These are phyloP conservation scores for Saturnispora kantuleensis DNA, from an alignment of 805 yeast genomes.

Conservation along the genomic window DNA sequence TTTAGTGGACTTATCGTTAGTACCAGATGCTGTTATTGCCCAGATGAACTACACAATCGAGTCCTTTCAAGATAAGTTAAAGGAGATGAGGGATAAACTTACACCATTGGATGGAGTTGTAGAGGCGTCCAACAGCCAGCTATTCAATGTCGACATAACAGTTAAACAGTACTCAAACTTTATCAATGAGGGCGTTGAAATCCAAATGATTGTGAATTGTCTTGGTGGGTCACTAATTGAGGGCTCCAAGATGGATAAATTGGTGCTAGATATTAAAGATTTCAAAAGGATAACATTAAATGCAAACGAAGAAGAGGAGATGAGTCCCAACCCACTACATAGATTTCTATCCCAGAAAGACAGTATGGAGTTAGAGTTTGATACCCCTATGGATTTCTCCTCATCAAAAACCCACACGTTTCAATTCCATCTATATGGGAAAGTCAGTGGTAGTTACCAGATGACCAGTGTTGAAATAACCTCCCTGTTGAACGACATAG, in stretches of 20 bases:
- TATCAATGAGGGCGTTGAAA: conserved; percentile 9
- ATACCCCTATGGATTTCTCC: too few species aligned
- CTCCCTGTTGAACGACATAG: too few species aligned
- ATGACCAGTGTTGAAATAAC: too few species aligned
- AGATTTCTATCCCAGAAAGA: too few species aligned
- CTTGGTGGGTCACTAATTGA: conserved; percentile 18
- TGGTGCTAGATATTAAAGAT: conserved; percentile 17
- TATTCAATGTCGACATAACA: conserved; percentile 4
- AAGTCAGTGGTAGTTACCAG: too few species aligned
- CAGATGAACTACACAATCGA: background rate
- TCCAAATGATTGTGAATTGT: conserved; percentile 27
- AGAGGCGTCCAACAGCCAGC: background rate
- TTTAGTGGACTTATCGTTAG: conserved; percentile 24
- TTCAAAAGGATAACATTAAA: conserved; percentile 2
- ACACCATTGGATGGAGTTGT: conserved; percentile 6
- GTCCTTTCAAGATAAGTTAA: too few species aligned
- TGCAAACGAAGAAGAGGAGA: background rate
- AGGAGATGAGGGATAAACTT: background rate
- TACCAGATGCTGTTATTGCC: background rate
- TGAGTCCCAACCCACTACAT: background rate
- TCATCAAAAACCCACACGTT: too few species aligned
- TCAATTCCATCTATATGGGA: too few species aligned
- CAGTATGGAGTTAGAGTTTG: too few species aligned
- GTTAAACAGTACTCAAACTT: conserved; percentile 5
- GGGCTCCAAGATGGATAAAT: conserved; percentile 12